Base-by-base conservation (phyloP, 305 asterid genomes). In the Ajuga reptans region DNA sequence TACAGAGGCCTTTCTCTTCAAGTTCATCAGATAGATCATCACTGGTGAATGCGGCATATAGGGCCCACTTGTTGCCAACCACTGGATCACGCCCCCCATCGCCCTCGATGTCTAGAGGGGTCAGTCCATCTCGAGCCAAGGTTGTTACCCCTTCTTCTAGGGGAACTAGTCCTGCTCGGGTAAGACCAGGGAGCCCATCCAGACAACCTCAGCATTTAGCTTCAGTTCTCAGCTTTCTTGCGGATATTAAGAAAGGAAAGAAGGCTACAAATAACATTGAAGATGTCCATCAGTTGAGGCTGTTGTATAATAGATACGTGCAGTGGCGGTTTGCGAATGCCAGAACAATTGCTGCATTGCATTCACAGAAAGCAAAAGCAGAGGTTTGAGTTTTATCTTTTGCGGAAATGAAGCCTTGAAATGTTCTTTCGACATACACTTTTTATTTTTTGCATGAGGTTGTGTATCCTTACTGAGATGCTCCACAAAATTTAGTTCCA, bases 281-380 rank as follows among this genome's bases (percentile, higher is more conserved):
- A 71, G 99, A 91, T 77, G 96, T 77, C 51, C 97, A 93, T 81
- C 91, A 80, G 62, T 76, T 93, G 75, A 77, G 96, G 79, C 72
- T 93, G 66, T 73, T 84, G 54, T 85, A 93, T 67, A 93, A 91
- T 80, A 85, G 96, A 78, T 86, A 89, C 27, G 75, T 93, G 80
- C 99, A 93, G 62, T 93, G 99, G 97, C 81, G 82, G 69, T 87
- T 69, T 67, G 86, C 89, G 17, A 89, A 84, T 89, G 96, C 95
- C 17, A 79, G 69, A 57, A 69, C 80, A 41, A 79, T 75, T 72
- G 84, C 84, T 76, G 81, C 80, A 43, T 63, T 81, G 77, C 74
- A 41, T 65, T 68, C 68, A 31, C 95, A 86, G 74, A 86, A 82
- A 75, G 84, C 59, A 60, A 84, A 84, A 72, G 81, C 96, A 29